Percentiles rank a stretch among this genome's conserved stretches.
phyloP scores from a whole-genome alignment of 805 yeast species.

The Citeromyces matritensis region DNA sequence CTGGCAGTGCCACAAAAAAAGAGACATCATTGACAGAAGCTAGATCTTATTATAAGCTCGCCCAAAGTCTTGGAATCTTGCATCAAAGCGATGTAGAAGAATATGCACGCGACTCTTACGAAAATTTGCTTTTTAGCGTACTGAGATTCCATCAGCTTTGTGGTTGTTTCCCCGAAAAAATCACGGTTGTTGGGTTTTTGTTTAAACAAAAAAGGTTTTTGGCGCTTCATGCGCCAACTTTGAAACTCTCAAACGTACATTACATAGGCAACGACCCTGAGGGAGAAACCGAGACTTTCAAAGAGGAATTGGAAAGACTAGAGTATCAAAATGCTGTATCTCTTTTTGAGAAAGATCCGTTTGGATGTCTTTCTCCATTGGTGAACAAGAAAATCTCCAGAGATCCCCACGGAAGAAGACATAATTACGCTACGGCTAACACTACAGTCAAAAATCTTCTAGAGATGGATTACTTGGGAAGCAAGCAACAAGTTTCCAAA shows the following conservation, averaged over 20 bases:
- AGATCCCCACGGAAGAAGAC: slow-evolving; percentile 32
- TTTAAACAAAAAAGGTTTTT: slow-evolving; percentile 54
- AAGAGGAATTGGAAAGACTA: slow-evolving; percentile 23
- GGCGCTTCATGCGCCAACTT: slow-evolving; percentile 34
- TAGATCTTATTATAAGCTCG: slow-evolving; percentile 34
- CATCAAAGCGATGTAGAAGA: slow-evolving; percentile 27
- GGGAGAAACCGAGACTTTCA: slow-evolving; percentile 20
- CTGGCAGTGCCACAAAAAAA: slow-evolving; percentile 61
- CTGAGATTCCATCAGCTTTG: slow-evolving; percentile 32
- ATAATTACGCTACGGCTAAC: too few relatives aligned
- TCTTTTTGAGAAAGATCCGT: slow-evolving; percentile 40
- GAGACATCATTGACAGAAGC: slow-evolving; percentile 44
- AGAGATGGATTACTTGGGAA: not conserved
- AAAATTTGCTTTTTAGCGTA: slow-evolving; percentile 52
- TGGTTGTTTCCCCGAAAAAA: slow-evolving; percentile 28
- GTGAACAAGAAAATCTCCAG: slow-evolving; percentile 31
- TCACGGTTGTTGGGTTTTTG: slow-evolving; percentile 59
- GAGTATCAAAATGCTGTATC: slow-evolving; percentile 40
- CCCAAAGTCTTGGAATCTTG: slow-evolving; percentile 15
- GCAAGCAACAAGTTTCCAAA: too few relatives aligned
- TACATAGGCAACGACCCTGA: slow-evolving; percentile 8
- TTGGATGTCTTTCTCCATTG: slow-evolving; percentile 32
- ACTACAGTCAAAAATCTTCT: too few relatives aligned
- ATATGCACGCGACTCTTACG: slow-evolving; percentile 68
- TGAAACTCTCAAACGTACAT: slow-evolving; percentile 20